These are phyloP conservation scores for Cutaneotrichosporon mucoides DNA, from an alignment of 1,284 basidiomycete genomes.

Conservation along the genomic window DNA sequence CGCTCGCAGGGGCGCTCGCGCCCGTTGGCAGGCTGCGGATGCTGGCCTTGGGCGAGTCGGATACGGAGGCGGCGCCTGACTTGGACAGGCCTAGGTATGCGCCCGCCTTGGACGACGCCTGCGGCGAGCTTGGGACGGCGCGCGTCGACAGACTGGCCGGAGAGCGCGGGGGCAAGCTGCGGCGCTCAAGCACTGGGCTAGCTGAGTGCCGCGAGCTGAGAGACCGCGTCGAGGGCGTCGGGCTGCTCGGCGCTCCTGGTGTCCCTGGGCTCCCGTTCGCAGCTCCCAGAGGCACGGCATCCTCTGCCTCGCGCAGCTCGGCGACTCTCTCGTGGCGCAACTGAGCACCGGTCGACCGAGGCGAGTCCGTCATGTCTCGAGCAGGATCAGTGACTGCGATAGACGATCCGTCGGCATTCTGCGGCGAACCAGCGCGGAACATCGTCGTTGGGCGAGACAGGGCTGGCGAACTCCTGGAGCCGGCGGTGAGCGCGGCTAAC, in stretches of 20 bases:
- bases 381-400: no score
- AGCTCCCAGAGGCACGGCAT: neutral
- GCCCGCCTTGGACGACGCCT: no score
- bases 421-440: no score
- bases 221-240: neutral
- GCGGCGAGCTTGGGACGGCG: neutral
- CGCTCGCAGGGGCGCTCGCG: no score
- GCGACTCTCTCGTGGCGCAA: slow-evolving; percentile 10
- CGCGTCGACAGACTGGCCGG: neutral
- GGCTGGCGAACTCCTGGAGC: neutral
- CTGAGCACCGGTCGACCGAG: no score
- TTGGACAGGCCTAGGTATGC: no score
- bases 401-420: neutral
- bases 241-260: neutral
- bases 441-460: neutral
- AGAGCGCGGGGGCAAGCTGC: no score
- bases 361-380: no score
- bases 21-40: neutral
- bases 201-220: neutral
- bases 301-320: neutral
- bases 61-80: no score
- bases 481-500: neutral
- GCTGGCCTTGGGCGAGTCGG: neutral
- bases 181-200: no score
- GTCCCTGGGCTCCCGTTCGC: neutral